Evolutionary conservation across 768 basidiomycete species (phyloP).

Genomic region (Strobilomyces echinocephalus): DNA sequence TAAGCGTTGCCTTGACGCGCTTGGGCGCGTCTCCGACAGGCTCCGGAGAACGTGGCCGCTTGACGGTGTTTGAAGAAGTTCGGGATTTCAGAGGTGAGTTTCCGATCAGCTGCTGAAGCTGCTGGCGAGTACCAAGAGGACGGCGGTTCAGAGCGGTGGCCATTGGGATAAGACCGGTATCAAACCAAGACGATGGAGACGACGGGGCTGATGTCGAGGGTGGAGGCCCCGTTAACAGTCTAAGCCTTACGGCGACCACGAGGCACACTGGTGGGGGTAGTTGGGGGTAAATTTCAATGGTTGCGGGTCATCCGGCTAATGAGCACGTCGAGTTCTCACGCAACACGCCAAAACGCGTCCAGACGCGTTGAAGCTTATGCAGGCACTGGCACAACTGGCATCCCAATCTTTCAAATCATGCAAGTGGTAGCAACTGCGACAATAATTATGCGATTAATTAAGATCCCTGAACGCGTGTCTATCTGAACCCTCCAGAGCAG

Average conservation of each 20-base stretch:
- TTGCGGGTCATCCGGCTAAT: not conserved
- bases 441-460: conserved; percentile 15
- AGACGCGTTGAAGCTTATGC: conserved; percentile 18
- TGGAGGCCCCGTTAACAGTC: not conserved
- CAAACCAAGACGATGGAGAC: conserved; percentile 5
- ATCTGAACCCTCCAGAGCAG: conserved; percentile 12
- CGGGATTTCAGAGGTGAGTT: conserved; percentile 35
- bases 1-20: conserved; percentile 38
- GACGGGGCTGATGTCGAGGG: not conserved
- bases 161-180: conserved; percentile 28
- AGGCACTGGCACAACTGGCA: not conserved
- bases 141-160: conserved; percentile 43
- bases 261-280: not conserved
- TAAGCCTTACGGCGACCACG: not conserved
- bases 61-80: conserved; percentile 32
- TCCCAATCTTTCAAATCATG: not conserved
- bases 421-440: not conserved
- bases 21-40: conserved; percentile 38
- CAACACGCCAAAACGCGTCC: conserved; percentile 19
- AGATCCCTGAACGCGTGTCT: conserved; percentile 23
- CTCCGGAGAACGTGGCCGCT: conserved; percentile 52
- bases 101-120: conserved; percentile 33
- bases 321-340: conserved; percentile 22
- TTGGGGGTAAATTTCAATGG: conserved; percentile 1
- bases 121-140: conserved; percentile 42